Evolutionary conservation across 345 rosid genomes (phyloP), one percentile per base, ranked within the genome.

Genomic region (Microcos paniculata): DNA sequence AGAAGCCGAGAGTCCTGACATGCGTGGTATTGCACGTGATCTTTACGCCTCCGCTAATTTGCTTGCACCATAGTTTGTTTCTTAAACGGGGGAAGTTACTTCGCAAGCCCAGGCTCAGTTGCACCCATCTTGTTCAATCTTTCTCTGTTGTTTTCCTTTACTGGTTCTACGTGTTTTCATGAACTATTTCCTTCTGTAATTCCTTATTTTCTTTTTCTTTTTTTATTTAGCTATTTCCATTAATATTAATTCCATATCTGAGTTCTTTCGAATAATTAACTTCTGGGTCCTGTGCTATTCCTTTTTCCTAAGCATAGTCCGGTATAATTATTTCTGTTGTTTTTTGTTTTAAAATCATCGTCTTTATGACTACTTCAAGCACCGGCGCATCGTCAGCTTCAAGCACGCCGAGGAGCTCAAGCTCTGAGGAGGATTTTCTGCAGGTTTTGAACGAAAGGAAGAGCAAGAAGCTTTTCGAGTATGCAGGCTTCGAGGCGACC

Each of bases 61-160:
- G n/a, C n/a, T n/a, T n/a, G n/a, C n/a, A n/a, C n/a, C n/a, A n/a
- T n/a, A n/a, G n/a, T n/a, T n/a, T n/a, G n/a, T n/a, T n/a, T n/a
- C n/a, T n/a, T n/a, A n/a, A n/a, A n/a, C n/a, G n/a, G n/a, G n/a
- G n/a, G n/a, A n/a, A n/a, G n/a, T n/a, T n/a, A n/a, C n/a, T n/a
- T n/a, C n/a, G n/a, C n/a, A n/a, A n/a, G n/a, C n/a, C n/a, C n/a
- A n/a, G n/a, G n/a, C n/a, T n/a, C n/a, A n/a, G n/a, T n/a, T n/a
- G n/a, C n/a, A 92, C 94, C 84, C 99, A 93, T 82, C 90, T 96
- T 58, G 98, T 96, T 92, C 99, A 96, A 85, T 96, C 98, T 59
- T 93, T 96, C 92, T 96, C 99, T 23, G 98, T 96, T 80, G 97
- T 88, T 70, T 93, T 96, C 89, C 98, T 96, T 62, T 92, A 96